phyloP scores from a whole-genome alignment of 495 filamentous ascomycete genomes.

The Hyaloscypha hepaticicola region DNA sequence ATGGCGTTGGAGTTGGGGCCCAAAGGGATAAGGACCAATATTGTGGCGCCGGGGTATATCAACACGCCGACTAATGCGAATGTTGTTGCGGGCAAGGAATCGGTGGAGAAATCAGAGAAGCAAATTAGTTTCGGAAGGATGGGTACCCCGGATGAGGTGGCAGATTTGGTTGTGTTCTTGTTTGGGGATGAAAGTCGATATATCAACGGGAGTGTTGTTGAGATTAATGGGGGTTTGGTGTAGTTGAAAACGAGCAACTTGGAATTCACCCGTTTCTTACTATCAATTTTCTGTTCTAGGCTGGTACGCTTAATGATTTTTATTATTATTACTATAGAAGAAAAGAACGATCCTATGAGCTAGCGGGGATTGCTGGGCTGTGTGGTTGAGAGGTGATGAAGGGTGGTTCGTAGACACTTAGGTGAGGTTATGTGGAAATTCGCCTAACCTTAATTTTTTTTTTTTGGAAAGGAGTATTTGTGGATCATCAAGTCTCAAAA shows the following conservation, averaged over 20 bases:
- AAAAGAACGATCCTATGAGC: too few relatives aligned
- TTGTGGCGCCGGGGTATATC: slow-evolving; percentile 51
- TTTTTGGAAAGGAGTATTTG: not conserved
- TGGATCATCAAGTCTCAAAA: too few relatives aligned
- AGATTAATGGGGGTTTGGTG: slow-evolving; percentile 35
- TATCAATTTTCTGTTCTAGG: not conserved
- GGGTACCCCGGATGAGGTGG: slow-evolving; percentile 53
- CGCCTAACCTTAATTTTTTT: not conserved
- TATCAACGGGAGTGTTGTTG: slow-evolving; percentile 55
- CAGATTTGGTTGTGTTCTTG: slow-evolving; percentile 53
- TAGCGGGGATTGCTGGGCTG: too few relatives aligned
- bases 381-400: not conserved
- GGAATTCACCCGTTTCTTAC: too few relatives aligned
- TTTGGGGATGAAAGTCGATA: slow-evolving; percentile 49
- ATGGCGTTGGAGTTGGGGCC: slow-evolving; percentile 55
- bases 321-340: too few relatives aligned
- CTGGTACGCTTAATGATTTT: too few relatives aligned
- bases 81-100: slow-evolving; percentile 34
- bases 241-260: slow-evolving; percentile 6
- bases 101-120: slow-evolving; percentile 1
- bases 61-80: slow-evolving; percentile 32
- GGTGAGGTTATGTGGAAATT: not conserved
- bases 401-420: not conserved
- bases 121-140: slow-evolving; percentile 34
- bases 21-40: slow-evolving; percentile 52